phyloP scores from a whole-genome alignment of 805 yeast species.

The Lachancea thermotolerans region DNA sequence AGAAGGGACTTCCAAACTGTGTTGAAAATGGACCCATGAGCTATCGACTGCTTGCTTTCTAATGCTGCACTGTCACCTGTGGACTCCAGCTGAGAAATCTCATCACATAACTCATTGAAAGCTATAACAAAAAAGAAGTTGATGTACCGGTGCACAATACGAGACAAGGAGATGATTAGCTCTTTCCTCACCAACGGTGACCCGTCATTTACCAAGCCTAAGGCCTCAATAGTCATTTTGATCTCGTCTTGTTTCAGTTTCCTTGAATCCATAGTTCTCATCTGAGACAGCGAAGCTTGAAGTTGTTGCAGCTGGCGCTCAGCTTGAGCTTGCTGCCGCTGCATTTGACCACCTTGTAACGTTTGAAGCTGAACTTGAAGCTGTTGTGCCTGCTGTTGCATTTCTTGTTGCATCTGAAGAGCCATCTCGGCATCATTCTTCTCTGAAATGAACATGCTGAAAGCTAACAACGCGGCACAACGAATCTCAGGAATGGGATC shows the following conservation, averaged over 20 bases:
- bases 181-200: constrained; percentile 86
- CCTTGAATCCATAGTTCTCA: constrained; percentile 29
- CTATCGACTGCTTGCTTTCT: constrained; percentile 58
- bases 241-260: constrained; percentile 64
- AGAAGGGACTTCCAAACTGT: constrained; percentile 84
- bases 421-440: constrained; percentile 33
- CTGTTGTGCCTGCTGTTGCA: constrained; percentile 29
- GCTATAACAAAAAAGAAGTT: constrained; percentile 82
- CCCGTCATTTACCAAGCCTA: constrained; percentile 74
- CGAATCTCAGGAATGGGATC: constrained; percentile 97
- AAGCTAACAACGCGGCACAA: constrained; percentile 69
- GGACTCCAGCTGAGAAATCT: constrained; percentile 53
- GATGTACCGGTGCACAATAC: constrained; percentile 60
- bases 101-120: constrained; percentile 76
- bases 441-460: constrained; percentile 60
- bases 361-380: constrained; percentile 29
- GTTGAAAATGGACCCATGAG: constrained; percentile 79
- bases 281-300: constrained; percentile 23
- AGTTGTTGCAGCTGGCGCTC: constrained; percentile 28
- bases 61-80: constrained; percentile 16
- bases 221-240: constrained; percentile 58
- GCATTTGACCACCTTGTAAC: constrained; percentile 18
- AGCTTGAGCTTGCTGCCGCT: constrained; percentile 26
- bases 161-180: constrained; percentile 67
- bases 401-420: constrained; percentile 28